Conservation (phyloP, 1,139 yeast genomes). For the Hyphopichia wangnamkhiaoensis region DNA sequence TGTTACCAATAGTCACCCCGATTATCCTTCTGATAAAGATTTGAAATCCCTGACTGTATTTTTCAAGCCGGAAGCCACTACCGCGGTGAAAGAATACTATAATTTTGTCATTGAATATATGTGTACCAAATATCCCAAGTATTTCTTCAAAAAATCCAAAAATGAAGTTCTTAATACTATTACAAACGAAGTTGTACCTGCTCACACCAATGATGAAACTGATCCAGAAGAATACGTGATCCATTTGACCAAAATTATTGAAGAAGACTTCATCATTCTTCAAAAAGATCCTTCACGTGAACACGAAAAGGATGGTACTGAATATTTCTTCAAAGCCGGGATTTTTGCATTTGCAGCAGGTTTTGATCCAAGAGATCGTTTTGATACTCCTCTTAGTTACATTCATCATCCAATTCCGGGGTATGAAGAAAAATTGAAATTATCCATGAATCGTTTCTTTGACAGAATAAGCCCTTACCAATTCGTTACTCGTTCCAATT, state of each 20-base stretch:
- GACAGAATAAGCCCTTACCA: slow-evolving; percentile 49
- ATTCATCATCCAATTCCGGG: slow-evolving; percentile 69
- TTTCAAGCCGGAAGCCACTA: slow-evolving; percentile 42
- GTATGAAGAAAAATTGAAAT: slow-evolving; percentile 53
- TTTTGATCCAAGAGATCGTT: slow-evolving; percentile 60
- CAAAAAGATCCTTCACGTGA: slow-evolving; percentile 46
- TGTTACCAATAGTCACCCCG: slow-evolving; percentile 40
- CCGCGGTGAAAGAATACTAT: slow-evolving; percentile 61
- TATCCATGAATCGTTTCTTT: slow-evolving; percentile 65
- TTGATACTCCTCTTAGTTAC: slow-evolving; percentile 52
- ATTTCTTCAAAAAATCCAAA: slow-evolving; percentile 36
- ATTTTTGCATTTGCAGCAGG: slow-evolving; percentile 75
- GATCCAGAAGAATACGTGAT: slow-evolving; percentile 38
- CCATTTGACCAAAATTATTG: slow-evolving; percentile 49
- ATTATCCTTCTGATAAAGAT: slow-evolving; percentile 29
- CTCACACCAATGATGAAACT: slow-evolving; percentile 16
- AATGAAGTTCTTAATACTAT: slow-evolving; percentile 42
- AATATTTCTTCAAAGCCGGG: slow-evolving; percentile 66
- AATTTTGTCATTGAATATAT: slow-evolving; percentile 47
- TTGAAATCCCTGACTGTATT: slow-evolving; percentile 31
- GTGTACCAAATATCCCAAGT: slow-evolving; percentile 61
- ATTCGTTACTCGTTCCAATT: slow-evolving; percentile 60
- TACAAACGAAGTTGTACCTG: slow-evolving; percentile 40
- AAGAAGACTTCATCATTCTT: slow-evolving; percentile 68
- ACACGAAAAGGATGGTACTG: slow-evolving; percentile 46